Percentiles rank a stretch among this genome's conserved stretches.
These are phyloP conservation scores for Austroboletus niveus DNA, from an alignment of 1,284 basidiomycete species.

Conservation along the genomic window DNA sequence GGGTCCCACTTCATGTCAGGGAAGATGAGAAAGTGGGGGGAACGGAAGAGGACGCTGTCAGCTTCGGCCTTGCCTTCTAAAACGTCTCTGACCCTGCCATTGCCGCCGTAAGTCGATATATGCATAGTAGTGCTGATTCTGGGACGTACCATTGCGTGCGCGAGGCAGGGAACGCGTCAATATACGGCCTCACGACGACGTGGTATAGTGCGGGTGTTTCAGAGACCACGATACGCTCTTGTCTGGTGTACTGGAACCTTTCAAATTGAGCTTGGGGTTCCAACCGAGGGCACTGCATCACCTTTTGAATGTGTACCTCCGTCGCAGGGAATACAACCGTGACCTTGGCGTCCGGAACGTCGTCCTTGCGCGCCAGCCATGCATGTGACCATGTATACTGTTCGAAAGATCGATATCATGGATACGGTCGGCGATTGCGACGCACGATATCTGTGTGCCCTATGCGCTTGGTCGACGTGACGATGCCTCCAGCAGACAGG, in stretches of 20 bases:
- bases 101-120: not conserved
- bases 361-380: constrained; percentile 32
- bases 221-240: constrained; percentile 68
- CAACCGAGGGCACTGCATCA: not conserved
- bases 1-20: constrained; percentile 97
- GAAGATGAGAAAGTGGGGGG: constrained; percentile 64
- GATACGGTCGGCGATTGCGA: not conserved
- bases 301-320: constrained; percentile 79
- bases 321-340: constrained; percentile 83
- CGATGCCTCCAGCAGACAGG: constrained; percentile 14
- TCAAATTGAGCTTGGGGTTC: not conserved
- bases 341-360: constrained; percentile 53
- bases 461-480: constrained; percentile 36
- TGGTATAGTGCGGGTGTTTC: constrained; percentile 81
- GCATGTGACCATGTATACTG: constrained; percentile 47
- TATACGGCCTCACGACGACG: constrained; percentile 74
- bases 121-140: too few relatives aligned
- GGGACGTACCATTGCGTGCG: constrained; percentile 74
- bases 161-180: constrained; percentile 66
- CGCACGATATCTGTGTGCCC: constrained; percentile 50
- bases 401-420: not conserved
- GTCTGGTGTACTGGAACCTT: constrained; percentile 70
- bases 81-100: constrained; percentile 84
- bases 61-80: constrained; percentile 79
- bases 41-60: constrained; percentile 37